Base-by-base conservation (phyloP, 148 eudicot species). In the Fagopyrum homotropicum region DNA sequence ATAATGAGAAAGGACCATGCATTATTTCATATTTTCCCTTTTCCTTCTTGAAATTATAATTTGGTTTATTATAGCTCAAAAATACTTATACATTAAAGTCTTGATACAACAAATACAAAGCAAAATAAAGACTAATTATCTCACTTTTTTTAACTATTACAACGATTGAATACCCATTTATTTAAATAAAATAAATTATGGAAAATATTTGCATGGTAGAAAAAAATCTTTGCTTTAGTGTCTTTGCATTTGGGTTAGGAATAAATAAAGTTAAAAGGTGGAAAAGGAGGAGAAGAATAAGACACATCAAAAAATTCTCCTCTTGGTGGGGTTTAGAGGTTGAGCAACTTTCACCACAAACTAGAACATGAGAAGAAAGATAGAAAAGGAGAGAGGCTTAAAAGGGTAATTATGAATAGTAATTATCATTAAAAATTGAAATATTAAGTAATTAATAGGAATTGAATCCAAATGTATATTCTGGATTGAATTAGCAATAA, bases 231-330 rank as follows among this genome's bases (percentile, higher is more conserved):
- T 47, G 15, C 73, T 71, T 22, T 71, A 47, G 17, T 71, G 73
- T 71, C 71, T 66, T 40, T 66, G 71, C 35, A 59, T 48, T 73
- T 78, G 71, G 79, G 81, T 73, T 76, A 51, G 80, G 84, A 79
- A 82, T 79, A 79, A 75, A 72, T 60, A 56, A 82, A 50, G 75
- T 40, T 51, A 54, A 73, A 78, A 56, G 47, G 61, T 74, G 17
- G 74, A 40, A 66, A 73, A 60, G 55, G 51, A 52, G 52, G 40
- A 72, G 56, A 71, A 72, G 73, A 79, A 76, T 55, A 48, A 72
- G 17, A 59, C 73, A 55, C 74, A 73, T 72, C 76, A 77, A 63
- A 82, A 82, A 82, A 43, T 78, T 71, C 56, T 66, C 75, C 75
- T 73, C 22, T 52, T 75, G 73, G 81, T 78, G 79, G 76, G 81